Conservation (phyloP, 305 asterid genomes). For the Fraxinus greggii region DNA sequence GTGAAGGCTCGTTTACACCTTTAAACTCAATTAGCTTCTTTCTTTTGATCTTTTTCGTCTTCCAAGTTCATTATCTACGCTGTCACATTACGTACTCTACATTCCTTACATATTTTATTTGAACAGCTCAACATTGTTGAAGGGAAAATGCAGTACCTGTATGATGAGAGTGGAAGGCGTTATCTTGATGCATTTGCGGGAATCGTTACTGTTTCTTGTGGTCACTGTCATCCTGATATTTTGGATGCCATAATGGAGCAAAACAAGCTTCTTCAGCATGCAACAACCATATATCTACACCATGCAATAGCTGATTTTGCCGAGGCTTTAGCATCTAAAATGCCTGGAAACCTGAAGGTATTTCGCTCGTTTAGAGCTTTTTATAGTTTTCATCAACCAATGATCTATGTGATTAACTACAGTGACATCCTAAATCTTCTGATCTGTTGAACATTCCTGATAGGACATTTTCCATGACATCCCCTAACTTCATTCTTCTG, state of each 20-base stretch:
- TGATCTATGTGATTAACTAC: not conserved
- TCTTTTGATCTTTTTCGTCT: not conserved
- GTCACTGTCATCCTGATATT: conserved; percentile 87
- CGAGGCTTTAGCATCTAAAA: conserved; percentile 83
- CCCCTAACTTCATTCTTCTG: conserved; percentile 12
- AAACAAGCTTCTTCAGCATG: conserved; percentile 92
- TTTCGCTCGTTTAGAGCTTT: conserved; percentile 1
- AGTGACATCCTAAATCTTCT: not conserved
- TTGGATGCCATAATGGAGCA: conserved; percentile 69
- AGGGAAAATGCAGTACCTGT: conserved; percentile 97
- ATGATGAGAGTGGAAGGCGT: conserved; percentile 84
- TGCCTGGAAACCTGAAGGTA: conserved; percentile 93
- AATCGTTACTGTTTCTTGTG: conserved; percentile 96
- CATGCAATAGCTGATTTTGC: conserved; percentile 90
- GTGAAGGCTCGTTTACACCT: not conserved
- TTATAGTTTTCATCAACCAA: not conserved
- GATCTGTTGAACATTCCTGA: not conserved
- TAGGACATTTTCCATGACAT: not conserved
- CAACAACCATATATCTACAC: conserved; percentile 87
- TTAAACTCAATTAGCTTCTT: not conserved
- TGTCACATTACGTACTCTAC: not conserved
- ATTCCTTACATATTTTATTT: not conserved
- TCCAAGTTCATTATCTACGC: not conserved
- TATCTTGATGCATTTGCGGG: conserved; percentile 98
- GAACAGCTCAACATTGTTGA: conserved; percentile 87